Evolutionary conservation across 805 yeast genomes (phyloP).

Genomic region (Starmerella riodocensis): DNA sequence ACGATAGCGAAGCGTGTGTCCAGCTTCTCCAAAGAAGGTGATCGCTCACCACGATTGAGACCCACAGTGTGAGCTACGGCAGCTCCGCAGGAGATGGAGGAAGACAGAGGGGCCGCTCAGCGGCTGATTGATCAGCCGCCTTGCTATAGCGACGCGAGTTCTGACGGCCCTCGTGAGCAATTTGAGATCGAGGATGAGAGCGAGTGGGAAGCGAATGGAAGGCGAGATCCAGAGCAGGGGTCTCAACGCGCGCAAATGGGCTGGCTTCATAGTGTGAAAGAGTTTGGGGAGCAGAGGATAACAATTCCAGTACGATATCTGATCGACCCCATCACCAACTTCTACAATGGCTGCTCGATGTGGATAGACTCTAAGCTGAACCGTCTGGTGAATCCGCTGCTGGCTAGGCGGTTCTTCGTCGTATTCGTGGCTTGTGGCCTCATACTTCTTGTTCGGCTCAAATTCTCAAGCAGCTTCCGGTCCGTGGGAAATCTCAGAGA

Average conservation of each 20-base stretch:
- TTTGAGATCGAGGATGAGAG: slow-evolving; percentile 10
- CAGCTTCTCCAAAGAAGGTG: too few relatives aligned
- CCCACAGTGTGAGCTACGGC: too few relatives aligned
- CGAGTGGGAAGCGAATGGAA: not conserved
- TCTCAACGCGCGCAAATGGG: not conserved
- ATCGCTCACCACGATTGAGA: too few relatives aligned
- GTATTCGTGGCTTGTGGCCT: slow-evolving; percentile 46
- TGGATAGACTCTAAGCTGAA: slow-evolving; percentile 46
- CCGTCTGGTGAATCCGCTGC: slow-evolving; percentile 72
- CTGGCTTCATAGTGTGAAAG: slow-evolving; percentile 12
- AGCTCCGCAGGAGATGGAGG: not conserved
- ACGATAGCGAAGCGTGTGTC: too few relatives aligned
- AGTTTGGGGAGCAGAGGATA: slow-evolving; percentile 20
- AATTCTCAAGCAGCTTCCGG: not conserved
- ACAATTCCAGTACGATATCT: slow-evolving; percentile 32
- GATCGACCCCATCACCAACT: slow-evolving; percentile 37
- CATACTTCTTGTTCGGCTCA: slow-evolving; percentile 45
- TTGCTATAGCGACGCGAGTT: not conserved
- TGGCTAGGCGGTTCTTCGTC: slow-evolving; percentile 67
- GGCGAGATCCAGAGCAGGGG: not conserved
- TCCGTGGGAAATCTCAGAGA: slow-evolving; percentile 43
- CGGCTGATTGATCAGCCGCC: slow-evolving; percentile 2
- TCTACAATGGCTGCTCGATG: slow-evolving; percentile 27
- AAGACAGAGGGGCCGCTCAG: not conserved
- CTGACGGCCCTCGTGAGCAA: slow-evolving; percentile 3